Evolutionary conservation across 2,329 filamentous ascomycete species (phyloP), one percentile per base, ranked within the genome.

Genomic region (Fonsecaea erecta): DNA sequence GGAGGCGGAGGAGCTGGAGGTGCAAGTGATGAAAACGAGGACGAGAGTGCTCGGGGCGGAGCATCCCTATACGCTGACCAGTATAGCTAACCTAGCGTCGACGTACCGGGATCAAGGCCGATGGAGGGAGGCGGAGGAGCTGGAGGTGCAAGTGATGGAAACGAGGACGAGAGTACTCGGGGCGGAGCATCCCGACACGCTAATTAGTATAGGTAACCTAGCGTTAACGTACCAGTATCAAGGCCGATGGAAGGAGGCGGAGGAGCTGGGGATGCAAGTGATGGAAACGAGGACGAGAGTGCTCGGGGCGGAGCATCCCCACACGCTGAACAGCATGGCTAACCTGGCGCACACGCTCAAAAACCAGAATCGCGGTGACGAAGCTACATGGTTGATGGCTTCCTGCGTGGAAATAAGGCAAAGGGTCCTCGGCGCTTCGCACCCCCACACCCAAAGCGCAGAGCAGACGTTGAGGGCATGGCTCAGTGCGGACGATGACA

Each of bases 271-370:
- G 11, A 21, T 24, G 12, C 8, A 5, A 7, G 34, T 40, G 16
- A 9, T 56, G 30, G 18, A 37, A 18, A 9, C 11, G 8, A 56
- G 34, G 11, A 56, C 6, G 12, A 32, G 24, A 11, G 18, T 24
- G 21, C 18, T 56, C 3, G 34, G 53, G 18, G 53, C 40, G 2
- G 34, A 56, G 6, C 32, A 56, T n/a, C 53, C 16, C n/a, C n/a
- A 64, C 43, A 63, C 70, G 16, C 37, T 72, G 52, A 53, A 34
- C 30, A 56, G 40, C 90, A 74, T 60, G 61, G 63, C 26, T 62
- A 75, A 30, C 28, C 72, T 54, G n/a, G 58, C 58, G 7, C 53
- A 11, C 9, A 52, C 57, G 11, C 52, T 54, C 2, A 54, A 54
- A 14, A 16, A 26, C 21, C 52, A 54, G 14, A n/a, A 54, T 7